A percentile compares a stretch with the other conserved stretches of the same genome.
phyloP scores from a whole-genome alignment of 306 rosid genomes.

The Castanopsis chinensis region DNA sequence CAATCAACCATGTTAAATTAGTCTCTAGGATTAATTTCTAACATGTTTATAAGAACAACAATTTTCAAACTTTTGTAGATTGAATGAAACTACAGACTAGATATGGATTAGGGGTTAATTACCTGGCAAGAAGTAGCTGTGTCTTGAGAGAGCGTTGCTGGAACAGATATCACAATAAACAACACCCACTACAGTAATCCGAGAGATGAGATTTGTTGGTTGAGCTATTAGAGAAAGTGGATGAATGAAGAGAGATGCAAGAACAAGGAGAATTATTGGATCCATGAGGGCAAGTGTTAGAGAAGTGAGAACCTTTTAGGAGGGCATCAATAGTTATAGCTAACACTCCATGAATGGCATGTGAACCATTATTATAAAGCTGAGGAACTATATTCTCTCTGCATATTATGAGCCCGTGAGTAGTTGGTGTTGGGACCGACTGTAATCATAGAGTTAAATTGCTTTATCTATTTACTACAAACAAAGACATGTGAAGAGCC shows the following conservation, averaged over 20 bases:
- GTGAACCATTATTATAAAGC: conserved; percentile 14
- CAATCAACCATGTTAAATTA: no score
- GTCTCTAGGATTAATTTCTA: no score
- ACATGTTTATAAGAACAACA: no score
- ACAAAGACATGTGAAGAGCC: conserved; percentile 75
- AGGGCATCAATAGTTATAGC: conserved; percentile 9
- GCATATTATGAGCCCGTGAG: conserved; percentile 68
- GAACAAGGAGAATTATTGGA: conserved; percentile 32
- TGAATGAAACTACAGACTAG: background rate
- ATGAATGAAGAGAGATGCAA: conserved; percentile 25
- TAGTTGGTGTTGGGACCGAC: conserved; percentile 55
- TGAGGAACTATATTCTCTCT: conserved; percentile 1
- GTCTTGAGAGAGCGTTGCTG: conserved; percentile 49
- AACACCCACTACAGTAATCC: conserved; percentile 56
- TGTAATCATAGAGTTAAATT: conserved; percentile 38
- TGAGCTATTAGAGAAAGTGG: conserved; percentile 32
- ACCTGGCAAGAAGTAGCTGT: conserved; percentile 77
- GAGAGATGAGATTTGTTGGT: conserved; percentile 26
- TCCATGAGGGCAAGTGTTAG: conserved; percentile 40
- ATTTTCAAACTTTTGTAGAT: background rate
- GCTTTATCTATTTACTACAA: conserved; percentile 49
- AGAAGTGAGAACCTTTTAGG: conserved; percentile 24
- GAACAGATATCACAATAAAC: conserved; percentile 78
- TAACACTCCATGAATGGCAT: background rate
- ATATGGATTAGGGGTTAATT: background rate